Base-by-base conservation (phyloP, 2,329 filamentous ascomycete genomes). In the Colletotrichum orchidophilum region DNA sequence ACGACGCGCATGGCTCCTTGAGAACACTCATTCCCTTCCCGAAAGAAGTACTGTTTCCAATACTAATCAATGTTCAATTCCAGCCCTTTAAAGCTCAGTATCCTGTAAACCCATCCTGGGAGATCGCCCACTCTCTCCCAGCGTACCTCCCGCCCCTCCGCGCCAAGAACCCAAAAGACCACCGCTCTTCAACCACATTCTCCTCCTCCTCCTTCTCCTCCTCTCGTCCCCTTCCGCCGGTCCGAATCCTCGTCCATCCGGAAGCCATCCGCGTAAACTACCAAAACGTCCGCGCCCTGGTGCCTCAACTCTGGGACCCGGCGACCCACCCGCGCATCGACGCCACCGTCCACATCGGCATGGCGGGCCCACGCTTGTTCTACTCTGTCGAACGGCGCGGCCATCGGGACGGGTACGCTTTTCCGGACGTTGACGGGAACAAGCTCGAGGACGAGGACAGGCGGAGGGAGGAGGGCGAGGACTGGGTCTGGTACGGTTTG, bases 71-170 rank as follows among this genome's bases (percentile, higher is more conserved):
- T 24, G 29, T 39, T 26, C 50, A 46, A 55, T 29, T 24, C 63
- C 72, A 96, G 93, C 92, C 94, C 1, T 97, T 97, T 81, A 91
- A 92, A 75, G 85, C 83, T n/a, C 83, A 91, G 54, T 91, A 91
- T 77, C 89, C 91, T 31, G 83, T 91, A 71, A 97, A 97, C 78
- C 94, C 94, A 9, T 94, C 94, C 3, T 95, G 90, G 87, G 88
- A 95, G 78, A 95, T 97, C 77, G 90, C 92, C 59, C 86, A 85
- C 29, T 85, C 83, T 24, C 88, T 97, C n/a, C 91, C 94, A 3
- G 80, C 87, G 2, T 87, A 88, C 75, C 87, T 95, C 5, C 88
- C 90, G 2, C 82, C 86, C 1, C 79, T 85, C 15, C 81, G 83
- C 61, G 79, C 80, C 73, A 87, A 86, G 76, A 80, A 82, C 73